phyloP scores from a whole-genome alignment of 768 basidiomycete species.

The Pleurotus platypus region DNA sequence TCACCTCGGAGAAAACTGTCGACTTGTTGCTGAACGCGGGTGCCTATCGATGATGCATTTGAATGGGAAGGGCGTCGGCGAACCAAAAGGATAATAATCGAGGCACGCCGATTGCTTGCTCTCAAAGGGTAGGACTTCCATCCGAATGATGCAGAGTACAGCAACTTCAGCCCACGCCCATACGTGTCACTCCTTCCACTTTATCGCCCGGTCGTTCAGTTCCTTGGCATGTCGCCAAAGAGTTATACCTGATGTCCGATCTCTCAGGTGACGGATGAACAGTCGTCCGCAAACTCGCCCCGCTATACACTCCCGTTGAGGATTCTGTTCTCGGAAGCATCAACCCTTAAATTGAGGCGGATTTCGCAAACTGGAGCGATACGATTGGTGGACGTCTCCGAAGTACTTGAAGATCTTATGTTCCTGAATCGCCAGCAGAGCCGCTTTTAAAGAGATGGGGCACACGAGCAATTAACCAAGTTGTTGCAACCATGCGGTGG shows the following conservation, averaged over 20 bases:
- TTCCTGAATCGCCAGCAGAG: constrained; percentile 1
- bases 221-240: neutral
- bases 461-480: neutral
- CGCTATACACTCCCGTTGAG: neutral
- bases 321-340: neutral
- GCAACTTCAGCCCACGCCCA: neutral
- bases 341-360: neutral
- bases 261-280: constrained; percentile 6
- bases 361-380: neutral
- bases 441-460: neutral
- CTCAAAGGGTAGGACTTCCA: neutral
- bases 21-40: constrained; percentile 1
- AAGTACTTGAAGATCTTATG: neutral
- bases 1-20: constrained; percentile 7
- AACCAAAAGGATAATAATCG: constrained; percentile 1
- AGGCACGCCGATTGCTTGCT: constrained; percentile 4
- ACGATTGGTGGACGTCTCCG: neutral
- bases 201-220: neutral
- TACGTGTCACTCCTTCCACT: constrained; percentile 5
- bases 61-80: neutral
- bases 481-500: constrained; percentile 2
- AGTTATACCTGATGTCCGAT: neutral
- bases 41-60: constrained; percentile 1
- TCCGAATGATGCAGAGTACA: neutral
- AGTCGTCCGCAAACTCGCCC: neutral